These are phyloP conservation scores for Amesomyces nigricolor DNA, from an alignment of 2,329 filamentous ascomycete genomes.

Conservation along the genomic window DNA sequence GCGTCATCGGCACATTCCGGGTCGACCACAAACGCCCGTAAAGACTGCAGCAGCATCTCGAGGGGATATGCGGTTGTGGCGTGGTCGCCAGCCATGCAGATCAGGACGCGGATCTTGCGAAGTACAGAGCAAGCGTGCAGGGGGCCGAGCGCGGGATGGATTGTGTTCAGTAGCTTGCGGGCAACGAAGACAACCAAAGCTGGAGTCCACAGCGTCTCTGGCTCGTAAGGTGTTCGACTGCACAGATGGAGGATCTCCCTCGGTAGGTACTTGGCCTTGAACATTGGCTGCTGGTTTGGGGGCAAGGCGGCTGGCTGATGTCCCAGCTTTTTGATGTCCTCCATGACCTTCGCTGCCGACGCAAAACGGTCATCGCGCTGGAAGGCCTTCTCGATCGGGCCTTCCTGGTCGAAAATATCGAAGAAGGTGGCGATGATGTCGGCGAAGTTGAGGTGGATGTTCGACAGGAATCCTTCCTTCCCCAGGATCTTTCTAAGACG, in stretches of 20 bases:
- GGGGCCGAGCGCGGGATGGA: slow-evolving; percentile 78
- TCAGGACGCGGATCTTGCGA: slow-evolving; percentile 74
- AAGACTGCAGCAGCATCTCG: slow-evolving; percentile 80
- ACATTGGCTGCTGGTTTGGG: slow-evolving; percentile 78
- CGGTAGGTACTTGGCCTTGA: slow-evolving; percentile 70
- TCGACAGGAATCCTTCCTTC: slow-evolving; percentile 54
- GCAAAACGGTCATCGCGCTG: slow-evolving; percentile 51
- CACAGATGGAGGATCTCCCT: slow-evolving; percentile 76
- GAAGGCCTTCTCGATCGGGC: slow-evolving; percentile 63
- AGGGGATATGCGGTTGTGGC: slow-evolving; percentile 76
- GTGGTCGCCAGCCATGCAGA: slow-evolving; percentile 68
- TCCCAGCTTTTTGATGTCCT: slow-evolving; percentile 63
- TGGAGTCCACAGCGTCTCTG: slow-evolving; percentile 66
- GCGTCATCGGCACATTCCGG: slow-evolving; percentile 86
- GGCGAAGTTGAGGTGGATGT: slow-evolving; percentile 65
- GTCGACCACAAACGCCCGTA: slow-evolving; percentile 74
- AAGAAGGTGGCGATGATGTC: slow-evolving; percentile 73
- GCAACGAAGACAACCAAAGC: slow-evolving; percentile 68
- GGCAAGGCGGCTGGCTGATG: slow-evolving; percentile 62
- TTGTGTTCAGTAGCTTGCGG: slow-evolving; percentile 71
- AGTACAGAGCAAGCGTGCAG: slow-evolving; percentile 82
- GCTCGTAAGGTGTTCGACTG: slow-evolving; percentile 60
- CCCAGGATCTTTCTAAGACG: slow-evolving; percentile 66
- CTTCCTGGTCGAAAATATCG: slow-evolving; percentile 71
- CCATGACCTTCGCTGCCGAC: slow-evolving; percentile 59